Percentiles rank a stretch among this genome's conserved stretches.
phyloP scores from a whole-genome alignment of 257 asterid species.

The Cordia subcordata region DNA sequence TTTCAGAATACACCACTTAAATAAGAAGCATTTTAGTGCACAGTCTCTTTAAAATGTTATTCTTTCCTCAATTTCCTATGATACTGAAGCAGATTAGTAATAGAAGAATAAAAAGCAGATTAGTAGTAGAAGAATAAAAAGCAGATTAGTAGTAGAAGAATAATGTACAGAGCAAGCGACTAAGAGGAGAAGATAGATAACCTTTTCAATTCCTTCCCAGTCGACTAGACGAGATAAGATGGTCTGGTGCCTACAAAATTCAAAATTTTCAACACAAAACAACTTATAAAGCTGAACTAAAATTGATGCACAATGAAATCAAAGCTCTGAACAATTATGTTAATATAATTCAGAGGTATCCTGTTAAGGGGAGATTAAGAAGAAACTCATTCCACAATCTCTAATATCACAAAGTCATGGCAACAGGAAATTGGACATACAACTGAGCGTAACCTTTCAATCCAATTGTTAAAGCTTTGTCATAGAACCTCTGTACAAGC shows the following conservation, averaged over 20 bases:
- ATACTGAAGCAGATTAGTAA: no score
- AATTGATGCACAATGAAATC: neutral
- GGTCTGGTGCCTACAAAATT: conserved; percentile 59
- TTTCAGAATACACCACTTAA: no score
- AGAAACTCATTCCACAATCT: conserved; percentile 2
- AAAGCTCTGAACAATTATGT: no score
- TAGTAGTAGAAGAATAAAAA: no score
- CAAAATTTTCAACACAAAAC: conserved; percentile 11
- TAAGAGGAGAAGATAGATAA: conserved; percentile 9
- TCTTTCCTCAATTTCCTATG: no score
- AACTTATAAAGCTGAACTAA: conserved; percentile 1
- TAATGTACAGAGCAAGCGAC: neutral
- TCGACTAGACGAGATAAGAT: conserved; percentile 72
- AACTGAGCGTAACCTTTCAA: conserved; percentile 65
- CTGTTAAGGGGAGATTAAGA: neutral
- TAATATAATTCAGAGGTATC: no score
- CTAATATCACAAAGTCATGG: conserved; percentile 1
- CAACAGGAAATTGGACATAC: conserved; percentile 40
- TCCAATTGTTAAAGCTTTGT: conserved; percentile 69
- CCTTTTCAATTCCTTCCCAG: conserved; percentile 93
- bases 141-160: no score
- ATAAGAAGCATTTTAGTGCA: no score
- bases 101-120: no score
- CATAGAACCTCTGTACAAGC: conserved; percentile 61
- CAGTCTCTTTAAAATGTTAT: no score